phyloP scores from a whole-genome alignment of 179 eudicot species.

The Pouteria campechiana region DNA sequence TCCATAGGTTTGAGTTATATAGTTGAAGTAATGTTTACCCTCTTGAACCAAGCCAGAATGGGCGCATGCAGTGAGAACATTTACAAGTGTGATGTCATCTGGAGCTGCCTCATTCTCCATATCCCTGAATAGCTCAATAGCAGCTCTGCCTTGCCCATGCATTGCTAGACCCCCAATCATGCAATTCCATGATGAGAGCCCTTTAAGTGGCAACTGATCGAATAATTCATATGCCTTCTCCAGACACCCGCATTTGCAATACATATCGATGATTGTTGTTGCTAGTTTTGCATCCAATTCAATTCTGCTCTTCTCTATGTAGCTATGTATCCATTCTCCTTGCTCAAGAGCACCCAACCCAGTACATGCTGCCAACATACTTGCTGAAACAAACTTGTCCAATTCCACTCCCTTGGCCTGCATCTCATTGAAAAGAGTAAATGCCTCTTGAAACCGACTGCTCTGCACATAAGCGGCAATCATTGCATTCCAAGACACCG shows the following conservation, averaged over 20 bases:
- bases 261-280: slow-evolving; percentile 23
- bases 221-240: slow-evolving; percentile 20
- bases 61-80: slow-evolving; percentile 22
- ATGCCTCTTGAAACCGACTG: slow-evolving; percentile 16
- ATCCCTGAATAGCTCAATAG: slow-evolving; percentile 12
- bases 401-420: slow-evolving; percentile 4
- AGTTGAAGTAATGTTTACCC: slow-evolving; percentile 10
- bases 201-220: slow-evolving; percentile 8
- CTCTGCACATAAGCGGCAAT: slow-evolving; percentile 21
- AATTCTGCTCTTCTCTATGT: slow-evolving; percentile 11
- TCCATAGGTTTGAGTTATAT: slow-evolving; percentile 15
- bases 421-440: slow-evolving; percentile 18
- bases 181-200: slow-evolving; percentile 26
- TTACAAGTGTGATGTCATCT: slow-evolving; percentile 21
- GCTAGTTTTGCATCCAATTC: slow-evolving; percentile 18
- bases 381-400: slow-evolving; percentile 22
- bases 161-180: slow-evolving; percentile 31
- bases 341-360: slow-evolving; percentile 21
- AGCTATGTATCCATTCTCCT: slow-evolving; percentile 16
- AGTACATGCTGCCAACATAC: slow-evolving; percentile 29
- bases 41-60: slow-evolving; percentile 23
- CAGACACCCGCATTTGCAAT: slow-evolving; percentile 21
- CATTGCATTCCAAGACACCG: slow-evolving; percentile 23
- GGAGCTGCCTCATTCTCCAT: slow-evolving; percentile 16
- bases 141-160: slow-evolving; percentile 19